Percentiles rank a stretch among this genome's conserved stretches.
phyloP scores from a whole-genome alignment of 139 green algal species.

The Medakamo hakoo region DNA sequence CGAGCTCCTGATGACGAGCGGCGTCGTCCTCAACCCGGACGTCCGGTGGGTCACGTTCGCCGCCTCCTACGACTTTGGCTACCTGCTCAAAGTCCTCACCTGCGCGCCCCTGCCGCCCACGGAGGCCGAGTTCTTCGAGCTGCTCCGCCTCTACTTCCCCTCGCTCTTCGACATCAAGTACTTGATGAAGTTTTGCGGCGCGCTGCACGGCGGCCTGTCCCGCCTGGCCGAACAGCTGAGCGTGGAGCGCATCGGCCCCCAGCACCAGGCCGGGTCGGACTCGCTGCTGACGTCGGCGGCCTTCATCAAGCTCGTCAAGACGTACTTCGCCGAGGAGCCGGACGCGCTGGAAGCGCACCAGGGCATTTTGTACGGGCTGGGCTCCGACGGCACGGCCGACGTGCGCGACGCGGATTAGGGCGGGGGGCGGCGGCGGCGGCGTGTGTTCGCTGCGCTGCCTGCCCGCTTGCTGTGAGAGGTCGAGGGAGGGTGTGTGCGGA shows the following conservation, averaged over 20 bases:
- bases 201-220: constrained; percentile 92
- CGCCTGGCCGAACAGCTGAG: constrained; percentile 90
- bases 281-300: constrained; percentile 75
- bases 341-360: constrained; percentile 42
- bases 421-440: too few relatives aligned
- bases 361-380: constrained; percentile 86
- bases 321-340: constrained; percentile 63
- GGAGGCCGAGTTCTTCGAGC: constrained; percentile 89
- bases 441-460: too few relatives aligned
- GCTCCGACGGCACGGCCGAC: constrained; percentile 34
- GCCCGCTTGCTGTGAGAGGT: too few relatives aligned
- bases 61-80: constrained; percentile 96
- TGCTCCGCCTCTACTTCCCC: constrained; percentile 87
- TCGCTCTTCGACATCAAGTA: constrained; percentile 98
- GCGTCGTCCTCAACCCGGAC: constrained; percentile 92
- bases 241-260: constrained; percentile 83
- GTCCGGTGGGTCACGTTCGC: constrained; percentile 82
- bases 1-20: constrained; percentile 89
- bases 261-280: constrained; percentile 86
- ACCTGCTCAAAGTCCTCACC: constrained; percentile 94
- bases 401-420: neutral
- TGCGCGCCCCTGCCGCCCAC: constrained; percentile 59
- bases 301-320: constrained; percentile 83
- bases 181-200: constrained; percentile 88
- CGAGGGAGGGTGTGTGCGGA: too few relatives aligned